A percentile compares a stretch with the other conserved stretches of the same genome.
Evolutionary conservation across 1,139 yeast genomes (phyloP).

Genomic region (Blastobotrys arbuscula): DNA sequence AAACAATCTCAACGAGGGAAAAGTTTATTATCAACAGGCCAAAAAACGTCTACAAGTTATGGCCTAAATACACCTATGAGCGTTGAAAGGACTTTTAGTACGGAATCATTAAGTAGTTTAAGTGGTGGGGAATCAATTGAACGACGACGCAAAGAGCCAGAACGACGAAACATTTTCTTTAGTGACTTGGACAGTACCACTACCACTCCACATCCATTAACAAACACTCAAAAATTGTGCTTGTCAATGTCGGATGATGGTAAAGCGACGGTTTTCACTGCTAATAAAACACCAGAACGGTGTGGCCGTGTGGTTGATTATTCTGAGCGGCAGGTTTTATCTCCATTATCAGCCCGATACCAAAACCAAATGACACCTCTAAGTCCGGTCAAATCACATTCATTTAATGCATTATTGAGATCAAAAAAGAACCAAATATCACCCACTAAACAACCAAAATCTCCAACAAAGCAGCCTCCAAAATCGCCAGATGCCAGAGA

Average conservation of each 20-base stretch:
- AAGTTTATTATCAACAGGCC: conserved; percentile 5
- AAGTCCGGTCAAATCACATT: conserved; percentile 12
- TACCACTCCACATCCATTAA: not conserved
- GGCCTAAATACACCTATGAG: conserved; percentile 1
- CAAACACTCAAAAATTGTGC: conserved; percentile 18
- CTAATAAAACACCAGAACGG: conserved; percentile 8
- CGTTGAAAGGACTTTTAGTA: not conserved
- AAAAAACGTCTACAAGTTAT: not conserved
- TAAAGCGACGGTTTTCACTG: conserved; percentile 28
- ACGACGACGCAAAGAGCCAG: not conserved
- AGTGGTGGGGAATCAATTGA: not conserved
- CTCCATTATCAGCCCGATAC: not conserved
- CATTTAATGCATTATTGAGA: conserved; percentile 8
- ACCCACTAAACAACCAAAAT: conserved; percentile 7
- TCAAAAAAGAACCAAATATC: conserved; percentile 7
- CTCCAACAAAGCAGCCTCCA: conserved; percentile 1
- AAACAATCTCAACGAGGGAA: conserved; percentile 32
- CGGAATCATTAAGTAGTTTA: not conserved
- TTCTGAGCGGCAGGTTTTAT: not conserved
- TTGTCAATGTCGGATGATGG: conserved; percentile 36
- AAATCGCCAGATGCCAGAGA: conserved; percentile 19
- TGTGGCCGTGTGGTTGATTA: not conserved
- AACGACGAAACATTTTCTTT: not conserved
- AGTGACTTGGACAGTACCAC: not conserved
- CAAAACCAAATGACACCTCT: conserved; percentile 5